These are phyloP conservation scores for Paecilomyces niveus DNA, from an alignment of 2,329 filamentous ascomycete genomes.

Conservation along the genomic window DNA sequence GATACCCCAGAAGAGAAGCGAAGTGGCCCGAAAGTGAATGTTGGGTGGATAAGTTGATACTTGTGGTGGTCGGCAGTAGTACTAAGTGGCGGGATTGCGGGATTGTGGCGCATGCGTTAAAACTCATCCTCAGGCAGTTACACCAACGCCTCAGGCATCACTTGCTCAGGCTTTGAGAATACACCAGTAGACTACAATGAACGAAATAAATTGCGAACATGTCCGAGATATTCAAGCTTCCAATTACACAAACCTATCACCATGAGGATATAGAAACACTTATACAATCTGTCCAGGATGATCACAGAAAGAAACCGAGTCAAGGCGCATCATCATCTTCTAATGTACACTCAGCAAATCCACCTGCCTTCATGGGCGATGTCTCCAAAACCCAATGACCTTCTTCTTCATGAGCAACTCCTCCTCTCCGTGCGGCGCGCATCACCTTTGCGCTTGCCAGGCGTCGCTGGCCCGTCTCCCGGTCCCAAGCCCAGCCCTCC, in stretches of 20 bases:
- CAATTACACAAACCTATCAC: background rate
- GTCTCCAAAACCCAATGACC: conserved; percentile 32
- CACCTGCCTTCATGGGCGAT: background rate
- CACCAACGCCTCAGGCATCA: background rate
- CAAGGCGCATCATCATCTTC: background rate
- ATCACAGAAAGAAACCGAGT: background rate
- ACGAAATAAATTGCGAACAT: background rate
- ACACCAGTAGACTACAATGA: background rate
- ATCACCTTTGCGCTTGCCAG: conserved; percentile 33
- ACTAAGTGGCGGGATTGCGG: too few relatives aligned
- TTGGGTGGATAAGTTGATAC: background rate
- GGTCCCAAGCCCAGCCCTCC: conserved; percentile 78
- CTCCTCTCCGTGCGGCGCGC: conserved; percentile 31
- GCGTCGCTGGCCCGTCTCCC: conserved; percentile 52
- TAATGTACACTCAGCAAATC: background rate
- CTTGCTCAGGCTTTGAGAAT: background rate
- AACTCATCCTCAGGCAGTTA: too few relatives aligned
- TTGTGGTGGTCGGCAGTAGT: background rate
- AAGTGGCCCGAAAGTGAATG: background rate
- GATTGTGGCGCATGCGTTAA: too few relatives aligned
- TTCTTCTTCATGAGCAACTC: conserved; percentile 35
- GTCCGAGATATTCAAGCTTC: background rate
- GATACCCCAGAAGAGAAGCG: background rate
- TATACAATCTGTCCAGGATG: background rate
- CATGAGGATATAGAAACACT: too few relatives aligned